Evolutionary conservation across 2,329 filamentous ascomycete species (phyloP).

Genomic region (Drechslerella dactyloides): DNA sequence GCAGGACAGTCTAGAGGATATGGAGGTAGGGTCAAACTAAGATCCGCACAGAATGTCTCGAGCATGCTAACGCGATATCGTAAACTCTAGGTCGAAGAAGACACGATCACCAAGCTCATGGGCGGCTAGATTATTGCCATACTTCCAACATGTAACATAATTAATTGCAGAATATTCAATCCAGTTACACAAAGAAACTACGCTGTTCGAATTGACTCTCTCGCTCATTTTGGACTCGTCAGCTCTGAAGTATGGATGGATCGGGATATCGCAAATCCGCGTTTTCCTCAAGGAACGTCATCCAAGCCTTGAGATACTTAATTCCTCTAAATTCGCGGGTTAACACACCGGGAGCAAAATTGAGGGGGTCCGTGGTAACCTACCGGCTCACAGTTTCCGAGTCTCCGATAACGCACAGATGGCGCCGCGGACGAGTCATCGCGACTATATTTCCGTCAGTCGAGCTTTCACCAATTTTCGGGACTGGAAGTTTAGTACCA

Average conservation of each 20-base stretch:
- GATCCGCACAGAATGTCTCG: too few relatives aligned
- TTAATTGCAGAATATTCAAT: not conserved
- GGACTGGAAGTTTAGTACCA: constrained; percentile 63
- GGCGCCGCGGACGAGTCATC: constrained; percentile 92
- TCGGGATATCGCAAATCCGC: constrained; percentile 90
- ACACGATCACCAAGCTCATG: constrained; percentile 49
- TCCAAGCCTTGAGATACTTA: constrained; percentile 86
- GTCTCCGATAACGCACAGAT: constrained; percentile 88
- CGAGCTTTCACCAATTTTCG: not conserved
- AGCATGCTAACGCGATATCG: constrained; percentile 2
- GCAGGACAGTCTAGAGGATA: constrained; percentile 96
- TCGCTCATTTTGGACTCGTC: not conserved
- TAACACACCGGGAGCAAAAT: constrained; percentile 22
- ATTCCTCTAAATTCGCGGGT: constrained; percentile 69
- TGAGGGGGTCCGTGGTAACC: constrained; percentile 58
- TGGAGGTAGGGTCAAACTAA: constrained; percentile 78
- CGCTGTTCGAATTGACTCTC: not conserved
- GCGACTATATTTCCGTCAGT: constrained; percentile 69
- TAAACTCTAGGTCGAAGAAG: constrained; percentile 37
- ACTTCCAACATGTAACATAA: not conserved
- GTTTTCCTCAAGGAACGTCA: constrained; percentile 86
- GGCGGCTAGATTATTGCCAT: constrained; percentile 15
- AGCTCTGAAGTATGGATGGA: constrained; percentile 55
- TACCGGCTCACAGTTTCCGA: constrained; percentile 89
- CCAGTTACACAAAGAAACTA: not conserved